These are phyloP conservation scores for Blastocystis sp. DNA, from an alignment of 352 stramenopile species.

Conservation along the genomic window DNA sequence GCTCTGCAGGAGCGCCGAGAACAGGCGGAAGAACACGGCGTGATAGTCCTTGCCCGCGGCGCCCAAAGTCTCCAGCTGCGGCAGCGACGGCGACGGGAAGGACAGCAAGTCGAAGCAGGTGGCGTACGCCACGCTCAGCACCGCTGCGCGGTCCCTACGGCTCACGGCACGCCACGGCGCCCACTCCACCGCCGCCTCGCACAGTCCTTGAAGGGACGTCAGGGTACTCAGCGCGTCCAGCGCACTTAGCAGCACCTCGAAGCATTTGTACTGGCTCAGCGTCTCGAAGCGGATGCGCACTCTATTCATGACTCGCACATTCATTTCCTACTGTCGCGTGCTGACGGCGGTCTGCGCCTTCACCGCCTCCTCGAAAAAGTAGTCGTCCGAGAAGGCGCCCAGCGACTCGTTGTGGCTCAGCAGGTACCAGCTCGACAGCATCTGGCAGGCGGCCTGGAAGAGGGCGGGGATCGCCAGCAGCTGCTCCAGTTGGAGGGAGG, in stretches of 20 bases:
- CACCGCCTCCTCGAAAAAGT: slow-evolving; percentile 33
- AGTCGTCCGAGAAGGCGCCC: slow-evolving; percentile 8
- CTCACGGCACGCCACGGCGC: not conserved
- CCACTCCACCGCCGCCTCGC: not conserved
- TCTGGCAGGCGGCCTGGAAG: slow-evolving; percentile 10
- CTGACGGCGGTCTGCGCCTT: not conserved
- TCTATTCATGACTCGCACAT: not conserved
- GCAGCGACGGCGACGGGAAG: slow-evolving; percentile 22
- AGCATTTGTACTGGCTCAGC: not conserved
- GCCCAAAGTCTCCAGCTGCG: not conserved
- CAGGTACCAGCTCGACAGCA: slow-evolving; percentile 46
- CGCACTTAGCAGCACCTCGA: not conserved
- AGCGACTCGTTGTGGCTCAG: slow-evolving; percentile 19
- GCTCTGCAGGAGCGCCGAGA: not conserved
- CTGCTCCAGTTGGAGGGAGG: not conserved
- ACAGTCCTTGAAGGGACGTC: not conserved
- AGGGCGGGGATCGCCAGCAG: not conserved
- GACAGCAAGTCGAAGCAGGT: not conserved
- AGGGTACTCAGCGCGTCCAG: not conserved
- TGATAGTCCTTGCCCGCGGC: not conserved
- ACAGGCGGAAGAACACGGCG: not conserved
- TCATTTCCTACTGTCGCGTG: not conserved
- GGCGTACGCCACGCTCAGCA: not conserved
- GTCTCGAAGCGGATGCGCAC: not conserved
- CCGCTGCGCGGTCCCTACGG: not conserved